phyloP scores from a whole-genome alignment of 2,329 filamentous ascomycete genomes.

The Hortaea sp. region DNA sequence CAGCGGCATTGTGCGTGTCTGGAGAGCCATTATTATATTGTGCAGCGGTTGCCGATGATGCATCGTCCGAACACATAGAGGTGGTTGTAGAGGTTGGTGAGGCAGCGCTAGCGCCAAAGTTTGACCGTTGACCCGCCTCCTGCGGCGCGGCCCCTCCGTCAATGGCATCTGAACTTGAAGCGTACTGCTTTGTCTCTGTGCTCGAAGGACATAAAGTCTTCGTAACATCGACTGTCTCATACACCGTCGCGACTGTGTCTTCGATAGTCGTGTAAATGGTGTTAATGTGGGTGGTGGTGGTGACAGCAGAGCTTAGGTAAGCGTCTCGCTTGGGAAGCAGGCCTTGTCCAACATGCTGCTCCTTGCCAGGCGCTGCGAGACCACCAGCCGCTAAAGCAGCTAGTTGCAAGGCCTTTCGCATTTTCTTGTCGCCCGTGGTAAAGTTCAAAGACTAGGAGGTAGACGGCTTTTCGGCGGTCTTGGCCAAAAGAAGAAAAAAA shows the following conservation, averaged over 20 bases:
- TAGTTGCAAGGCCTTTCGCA: conserved; percentile 4
- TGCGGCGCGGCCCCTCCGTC: neutral
- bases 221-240: conserved; percentile 5
- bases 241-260: neutral
- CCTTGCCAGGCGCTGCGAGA: conserved; percentile 1
- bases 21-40: neutral
- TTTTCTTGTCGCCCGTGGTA: neutral
- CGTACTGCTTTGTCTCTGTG: neutral
- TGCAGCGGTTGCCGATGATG: neutral
- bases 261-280: neutral
- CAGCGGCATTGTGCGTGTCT: neutral
- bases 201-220: conserved; percentile 3
- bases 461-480: too few relatives aligned
- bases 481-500: too few relatives aligned
- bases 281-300: neutral
- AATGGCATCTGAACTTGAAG: neutral
- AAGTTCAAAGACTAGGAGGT: too few relatives aligned
- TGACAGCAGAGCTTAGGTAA: too few relatives aligned
- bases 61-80: neutral
- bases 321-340: too few relatives aligned
- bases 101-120: neutral
- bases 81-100: neutral
- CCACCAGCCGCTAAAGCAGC: conserved; percentile 4
- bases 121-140: neutral
- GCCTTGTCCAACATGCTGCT: too few relatives aligned